Percentiles rank a stretch among this genome's conserved stretches.
Evolutionary conservation across 2,329 filamentous ascomycete genomes (phyloP).

Genomic region (Didymella exigua): DNA sequence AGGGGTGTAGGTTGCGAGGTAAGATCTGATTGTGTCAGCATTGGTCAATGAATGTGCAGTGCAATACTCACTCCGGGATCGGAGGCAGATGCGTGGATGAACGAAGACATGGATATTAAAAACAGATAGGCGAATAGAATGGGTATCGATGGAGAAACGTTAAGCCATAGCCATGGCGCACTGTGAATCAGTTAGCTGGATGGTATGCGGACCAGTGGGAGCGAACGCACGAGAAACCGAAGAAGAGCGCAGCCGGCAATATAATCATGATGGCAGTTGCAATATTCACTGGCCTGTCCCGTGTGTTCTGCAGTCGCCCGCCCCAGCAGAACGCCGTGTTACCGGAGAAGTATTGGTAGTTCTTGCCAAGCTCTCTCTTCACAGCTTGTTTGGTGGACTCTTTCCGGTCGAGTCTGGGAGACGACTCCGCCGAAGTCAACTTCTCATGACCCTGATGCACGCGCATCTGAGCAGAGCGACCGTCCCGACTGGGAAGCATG

Average conservation of each 20-base stretch:
- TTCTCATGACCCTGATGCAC: slow-evolving; percentile 71
- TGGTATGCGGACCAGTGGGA: background rate
- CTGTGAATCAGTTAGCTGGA: slow-evolving; percentile 42
- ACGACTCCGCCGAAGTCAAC: slow-evolving; percentile 79
- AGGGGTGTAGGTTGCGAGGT: slow-evolving; percentile 87
- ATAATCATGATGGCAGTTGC: slow-evolving; percentile 82
- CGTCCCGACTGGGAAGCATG: slow-evolving; percentile 65
- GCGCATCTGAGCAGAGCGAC: slow-evolving; percentile 54
- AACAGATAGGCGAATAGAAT: slow-evolving; percentile 91
- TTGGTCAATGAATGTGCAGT: background rate
- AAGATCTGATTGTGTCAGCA: slow-evolving; percentile 68
- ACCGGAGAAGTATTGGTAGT: slow-evolving; percentile 91
- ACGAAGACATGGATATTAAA: slow-evolving; percentile 89
- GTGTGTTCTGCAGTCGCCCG: slow-evolving; percentile 86
- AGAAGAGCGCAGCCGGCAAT: slow-evolving; percentile 81
- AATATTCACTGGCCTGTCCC: slow-evolving; percentile 85
- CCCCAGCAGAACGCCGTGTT: slow-evolving; percentile 90
- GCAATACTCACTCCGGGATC: slow-evolving; percentile 81
- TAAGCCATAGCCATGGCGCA: slow-evolving; percentile 82
- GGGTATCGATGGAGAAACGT: slow-evolving; percentile 87
- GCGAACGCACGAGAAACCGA: slow-evolving; percentile 70
- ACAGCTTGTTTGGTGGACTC: slow-evolving; percentile 51
- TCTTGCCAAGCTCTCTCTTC: slow-evolving; percentile 64
- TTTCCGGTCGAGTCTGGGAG: slow-evolving; percentile 64
- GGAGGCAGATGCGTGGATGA: slow-evolving; percentile 87